Conservation (phyloP, 169 alveolate species). For the Perkinsus marinus region DNA sequence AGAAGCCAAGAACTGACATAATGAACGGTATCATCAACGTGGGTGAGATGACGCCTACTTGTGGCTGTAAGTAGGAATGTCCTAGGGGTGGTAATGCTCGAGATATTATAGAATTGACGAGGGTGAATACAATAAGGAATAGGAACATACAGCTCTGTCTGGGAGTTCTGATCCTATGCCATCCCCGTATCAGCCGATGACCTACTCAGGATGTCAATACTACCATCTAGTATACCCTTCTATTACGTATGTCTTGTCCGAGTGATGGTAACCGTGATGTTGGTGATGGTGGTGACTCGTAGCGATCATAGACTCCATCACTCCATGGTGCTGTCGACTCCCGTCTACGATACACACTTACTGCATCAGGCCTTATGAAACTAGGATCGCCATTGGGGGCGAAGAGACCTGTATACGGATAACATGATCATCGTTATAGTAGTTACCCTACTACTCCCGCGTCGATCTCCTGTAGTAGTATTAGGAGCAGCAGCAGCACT, state of each 20-base stretch:
- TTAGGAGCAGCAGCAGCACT: not conserved
- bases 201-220: not conserved
- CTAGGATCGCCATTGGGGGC: not conserved
- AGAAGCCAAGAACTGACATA: not conserved
- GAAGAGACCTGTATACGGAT: not conserved
- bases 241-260: not conserved
- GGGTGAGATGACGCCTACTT: not conserved
- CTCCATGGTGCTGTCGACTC: not conserved
- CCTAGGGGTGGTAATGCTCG: not conserved
- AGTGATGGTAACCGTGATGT: not conserved
- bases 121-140: not conserved
- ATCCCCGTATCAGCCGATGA: not conserved
- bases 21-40: not conserved
- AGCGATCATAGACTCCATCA: not conserved
- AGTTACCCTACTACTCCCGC: too few species aligned
- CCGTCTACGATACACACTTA: not conserved
- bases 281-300: not conserved
- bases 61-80: not conserved
- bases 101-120: not conserved
- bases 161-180: not conserved
- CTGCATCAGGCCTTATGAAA: not conserved
- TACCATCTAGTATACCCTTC: not conserved
- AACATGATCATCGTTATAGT: too few species aligned
- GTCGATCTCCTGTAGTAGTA: not conserved
- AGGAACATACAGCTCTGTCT: not conserved